Evolutionary conservation across 371 early-diverging fungal genomes (phyloP), one percentile per base, ranked within the genome.

Genomic region (Mortierella sp.): DNA sequence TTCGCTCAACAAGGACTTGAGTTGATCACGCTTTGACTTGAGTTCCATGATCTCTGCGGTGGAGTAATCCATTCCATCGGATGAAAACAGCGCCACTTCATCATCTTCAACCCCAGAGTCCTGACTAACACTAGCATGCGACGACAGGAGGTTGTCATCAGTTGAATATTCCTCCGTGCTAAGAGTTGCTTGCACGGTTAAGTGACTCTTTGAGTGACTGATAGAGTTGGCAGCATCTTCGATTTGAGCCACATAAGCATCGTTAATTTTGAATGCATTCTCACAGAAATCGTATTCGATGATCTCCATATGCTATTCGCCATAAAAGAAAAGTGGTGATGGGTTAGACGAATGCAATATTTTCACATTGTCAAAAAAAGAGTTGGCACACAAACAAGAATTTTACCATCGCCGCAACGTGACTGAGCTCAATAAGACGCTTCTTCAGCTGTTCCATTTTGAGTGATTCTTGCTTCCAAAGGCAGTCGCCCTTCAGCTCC

Each of bases 381-480:
- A 8, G 19, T 10, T n/a, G 3, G 40, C 15, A 60, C 36, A 38
- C 15, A n/a, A 60, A 60, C 11, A 45, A 5, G 28, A 62, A 45
- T 24, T 65, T 76, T 83, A 90, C 90, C 86, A 76, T 66, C 0
- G 74, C 69, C 2, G 77, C 73, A 55, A 82, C 67, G 15, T 73
- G 67, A 76, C 83, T 73, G 48, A 82, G 65, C 47, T 82, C 83
- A 2, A 76, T 74, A 41, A 82, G 36, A 11, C 83, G 76, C 47
- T 73, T 72, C 19, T 67, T 76, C 38, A 76, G 28, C 8, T 64
- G 70, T 40, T 76, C 83, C 7, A 36, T 36, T 61, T 60, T 73
- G 43, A 60, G 43, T 15, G 76, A 65, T 3, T 70, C 83, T 40
- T 70, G 73, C 33, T 66, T 82, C 83, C 83, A 82, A 19, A 82